Base-by-base conservation (phyloP, 768 basidiomycete genomes). In the Phlegmacium glaucopus region DNA sequence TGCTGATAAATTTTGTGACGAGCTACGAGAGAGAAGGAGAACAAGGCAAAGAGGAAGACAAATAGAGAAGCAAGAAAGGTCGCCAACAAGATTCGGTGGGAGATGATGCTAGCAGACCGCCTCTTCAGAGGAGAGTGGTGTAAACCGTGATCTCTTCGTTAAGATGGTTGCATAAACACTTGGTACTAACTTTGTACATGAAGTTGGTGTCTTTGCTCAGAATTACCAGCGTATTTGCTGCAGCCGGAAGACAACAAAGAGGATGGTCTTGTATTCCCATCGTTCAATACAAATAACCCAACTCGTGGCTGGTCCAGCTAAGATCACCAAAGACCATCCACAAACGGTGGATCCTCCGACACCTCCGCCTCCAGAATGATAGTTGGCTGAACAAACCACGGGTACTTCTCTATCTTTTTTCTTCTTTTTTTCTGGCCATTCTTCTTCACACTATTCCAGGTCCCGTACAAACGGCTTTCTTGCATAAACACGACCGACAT, bases 201-300 rank as follows among this genome's bases (percentile, higher is more conserved):
- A 80, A 1, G 93, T 97, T 47, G 95, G 95, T 38, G 94, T 97
- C 5, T n/a, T 98, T 59, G 94, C 94, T 2, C 95, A 98, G 68
- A n/a, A 93, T 97, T 44, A 97, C 95, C 1, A 93, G 90, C 54
- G 86, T 94, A 1, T 94, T 94, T 66, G 77, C 87, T 1, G 87
- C 76, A 16, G 64, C 68, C 11, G 66, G 83, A 80, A 37, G 83
- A 82, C 37, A 80, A 82, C 44, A 84, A 82, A 64, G 90, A 91
- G 50, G 92, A 92, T 57, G 90, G 94, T 96, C 16, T 72, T 96
- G 43, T 96, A 94, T n/a, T n/a, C n/a, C n/a, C n/a, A n/a, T n/a
- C n/a, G n/a, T n/a, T 65, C 95, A 44, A 94, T 96, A 56, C 79
- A 75, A 58, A 92, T n/a, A n/a, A n/a, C n/a, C n/a, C n/a, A n/a